Percentiles rank a stretch among this genome's conserved stretches.
Evolutionary conservation across 257 asterid genomes (phyloP).

Genomic region (Agastache rugosa): DNA sequence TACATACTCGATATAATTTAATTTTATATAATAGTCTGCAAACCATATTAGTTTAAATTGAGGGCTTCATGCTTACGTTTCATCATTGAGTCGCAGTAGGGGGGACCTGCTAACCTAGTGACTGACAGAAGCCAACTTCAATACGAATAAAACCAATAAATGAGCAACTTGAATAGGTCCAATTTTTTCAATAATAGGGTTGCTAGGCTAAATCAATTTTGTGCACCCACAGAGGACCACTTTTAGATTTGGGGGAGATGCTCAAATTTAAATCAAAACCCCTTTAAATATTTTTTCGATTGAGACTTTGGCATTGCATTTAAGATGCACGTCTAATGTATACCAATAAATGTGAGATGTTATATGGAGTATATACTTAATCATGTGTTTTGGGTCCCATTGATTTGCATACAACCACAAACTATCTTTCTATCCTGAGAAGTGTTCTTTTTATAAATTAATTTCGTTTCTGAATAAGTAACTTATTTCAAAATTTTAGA

Average conservation of each 20-base stretch:
- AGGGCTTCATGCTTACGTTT: not conserved
- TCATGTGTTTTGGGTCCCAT: not conserved
- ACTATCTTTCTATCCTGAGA: too few species aligned
- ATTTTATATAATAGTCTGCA: too few species aligned
- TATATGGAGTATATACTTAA: not conserved
- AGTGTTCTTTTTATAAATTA: too few species aligned
- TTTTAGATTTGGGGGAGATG: conserved; percentile 34
- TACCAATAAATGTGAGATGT: not conserved
- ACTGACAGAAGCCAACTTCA: conserved; percentile 42
- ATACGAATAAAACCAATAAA: conserved; percentile 31
- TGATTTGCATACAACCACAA: not conserved
- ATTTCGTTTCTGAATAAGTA: too few species aligned
- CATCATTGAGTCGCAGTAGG: conserved; percentile 23
- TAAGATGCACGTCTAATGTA: not conserved
- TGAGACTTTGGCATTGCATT: not conserved
- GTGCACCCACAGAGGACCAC: conserved; percentile 47
- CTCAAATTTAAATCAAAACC: conserved; percentile 19
- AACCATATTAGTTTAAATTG: not conserved
- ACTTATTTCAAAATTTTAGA: too few species aligned
- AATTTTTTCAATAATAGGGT: conserved; percentile 31
- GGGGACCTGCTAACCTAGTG: conserved; percentile 44
- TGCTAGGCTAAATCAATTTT: conserved; percentile 34
- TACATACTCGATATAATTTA: too few species aligned
- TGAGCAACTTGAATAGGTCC: conserved; percentile 37
- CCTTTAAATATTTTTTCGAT: not conserved